These are phyloP conservation scores for Cyberlindnera euphorbiae DNA, from an alignment of 805 yeast genomes.

Conservation along the genomic window DNA sequence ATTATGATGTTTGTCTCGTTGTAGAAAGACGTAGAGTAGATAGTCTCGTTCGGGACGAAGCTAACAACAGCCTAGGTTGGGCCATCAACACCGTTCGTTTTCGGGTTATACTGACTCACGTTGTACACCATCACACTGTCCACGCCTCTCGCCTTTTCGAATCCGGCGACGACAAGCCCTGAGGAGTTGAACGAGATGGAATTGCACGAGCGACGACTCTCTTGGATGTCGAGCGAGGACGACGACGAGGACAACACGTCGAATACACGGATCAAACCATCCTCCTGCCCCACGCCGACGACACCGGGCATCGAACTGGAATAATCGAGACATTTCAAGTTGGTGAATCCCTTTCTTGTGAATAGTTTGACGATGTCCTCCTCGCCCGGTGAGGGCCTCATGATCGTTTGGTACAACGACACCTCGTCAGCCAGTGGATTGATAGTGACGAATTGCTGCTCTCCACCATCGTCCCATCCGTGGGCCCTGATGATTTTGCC, in stretches of 20 bases:
- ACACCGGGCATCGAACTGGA: slow-evolving; percentile 52
- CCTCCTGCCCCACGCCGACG: slow-evolving; percentile 69
- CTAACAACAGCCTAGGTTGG: too few relatives aligned
- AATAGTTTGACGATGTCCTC: slow-evolving; percentile 48
- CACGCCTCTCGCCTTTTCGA: slow-evolving; percentile 59
- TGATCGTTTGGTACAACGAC: slow-evolving; percentile 50
- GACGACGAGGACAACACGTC: slow-evolving; percentile 43
- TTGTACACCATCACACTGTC: slow-evolving; percentile 79
- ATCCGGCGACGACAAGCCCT: slow-evolving; percentile 69
- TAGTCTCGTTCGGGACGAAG: slow-evolving; percentile 68
- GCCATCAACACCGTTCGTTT: slow-evolving; percentile 40
- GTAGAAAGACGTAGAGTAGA: slow-evolving; percentile 62
- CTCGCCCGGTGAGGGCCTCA: slow-evolving; percentile 32
- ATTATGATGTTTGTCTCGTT: slow-evolving; percentile 59
- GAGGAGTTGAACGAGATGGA: slow-evolving; percentile 61
- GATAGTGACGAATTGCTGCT: slow-evolving; percentile 24
- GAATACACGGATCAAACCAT: slow-evolving; percentile 60
- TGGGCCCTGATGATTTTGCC: slow-evolving; percentile 25
- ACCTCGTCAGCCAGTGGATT: slow-evolving; percentile 82
- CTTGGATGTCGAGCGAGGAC: slow-evolving; percentile 22
- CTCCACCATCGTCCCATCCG: slow-evolving; percentile 24
- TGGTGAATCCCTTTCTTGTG: slow-evolving; percentile 59
- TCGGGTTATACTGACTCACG: slow-evolving; percentile 49
- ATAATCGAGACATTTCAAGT: slow-evolving; percentile 62
- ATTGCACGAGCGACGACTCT: slow-evolving; percentile 71